phyloP scores from a whole-genome alignment of 495 filamentous ascomycete genomes.

The Ascodesmis nigricans region DNA sequence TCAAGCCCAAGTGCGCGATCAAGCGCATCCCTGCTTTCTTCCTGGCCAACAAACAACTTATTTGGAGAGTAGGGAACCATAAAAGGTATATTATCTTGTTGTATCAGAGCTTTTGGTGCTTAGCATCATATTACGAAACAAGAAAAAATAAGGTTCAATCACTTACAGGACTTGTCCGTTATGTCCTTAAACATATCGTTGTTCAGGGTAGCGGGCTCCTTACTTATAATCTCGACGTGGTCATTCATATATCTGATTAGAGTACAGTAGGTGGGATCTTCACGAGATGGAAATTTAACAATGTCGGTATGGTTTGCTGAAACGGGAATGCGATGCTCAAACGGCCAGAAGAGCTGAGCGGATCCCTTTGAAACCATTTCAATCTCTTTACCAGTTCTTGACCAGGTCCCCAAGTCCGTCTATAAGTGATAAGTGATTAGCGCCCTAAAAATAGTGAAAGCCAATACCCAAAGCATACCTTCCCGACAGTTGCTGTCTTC shows the following conservation, averaged over 20 bases:
- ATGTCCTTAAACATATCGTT: no score
- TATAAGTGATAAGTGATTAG: no score
- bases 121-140: no score
- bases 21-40: conserved; percentile 24
- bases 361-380: not conserved
- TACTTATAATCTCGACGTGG: no score
- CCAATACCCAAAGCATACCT: no score
- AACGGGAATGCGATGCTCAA: conserved; percentile 1
- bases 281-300: not conserved
- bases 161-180: no score
- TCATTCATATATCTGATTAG: not conserved
- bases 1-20: conserved; percentile 11
- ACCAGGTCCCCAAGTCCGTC: not conserved
- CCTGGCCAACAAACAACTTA: conserved; percentile 25
- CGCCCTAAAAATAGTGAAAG: no score
- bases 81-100: no score
- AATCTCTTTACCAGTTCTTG: not conserved
- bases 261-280: not conserved
- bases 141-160: no score
- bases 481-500: not conserved
- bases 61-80: conserved; percentile 23
- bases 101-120: no score
- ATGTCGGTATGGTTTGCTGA: not conserved
- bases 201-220: no score
- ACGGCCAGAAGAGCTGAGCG: conserved; percentile 3